Base-by-base conservation (phyloP, 129 eudicot species). In the Flaveria brownii region DNA sequence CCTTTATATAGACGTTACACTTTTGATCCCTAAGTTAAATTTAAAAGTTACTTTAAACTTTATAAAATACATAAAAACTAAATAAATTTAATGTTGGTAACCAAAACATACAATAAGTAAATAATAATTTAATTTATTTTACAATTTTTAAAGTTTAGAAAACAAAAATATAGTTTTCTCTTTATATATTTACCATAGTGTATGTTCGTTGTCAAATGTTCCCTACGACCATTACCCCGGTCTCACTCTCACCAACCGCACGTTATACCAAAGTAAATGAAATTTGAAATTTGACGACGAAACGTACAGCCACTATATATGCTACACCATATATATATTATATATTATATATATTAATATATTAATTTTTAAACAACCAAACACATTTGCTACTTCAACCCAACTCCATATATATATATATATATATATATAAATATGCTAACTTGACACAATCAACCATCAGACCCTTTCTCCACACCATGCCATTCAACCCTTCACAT, bases 171-270 rank as follows among this genome's bases (percentile, higher is more conserved):
- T 28, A 30, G 3, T 30, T 30, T 30, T 30, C 36, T 4, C 0
- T 28, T 28, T 28, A 43, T 14, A 66, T 66, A 33, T 39, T 7
- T 65, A 65, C 23, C 12, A 11, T 8, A 20, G 64, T 47, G 22
- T 52, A 36, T 65, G 41, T 60, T 60, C 33, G n/a, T 20, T 23
- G 36, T 5, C 8, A 1, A 59, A 33, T 59, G 6, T 59, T 59
- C 36, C 49, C 50, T 33, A 50, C 55, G 65, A 52, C 66, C 12
- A 4, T 14, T 74, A 42, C 9, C 69, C 69, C 6, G 45, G 69
- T 75, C 71, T 46, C 10, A 62, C 30, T 50, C 49, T 55, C 81
- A 68, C 81, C 81, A 77, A 77, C 75, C 75, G 47, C 81, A 77
- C 16, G 74, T 55, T 77, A 23, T 20, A 36, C 41, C 33, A 68